Percentiles rank a stretch among this genome's conserved stretches.
phyloP scores from a whole-genome alignment of 1,139 yeast species.

The Yueomyces sp. region DNA sequence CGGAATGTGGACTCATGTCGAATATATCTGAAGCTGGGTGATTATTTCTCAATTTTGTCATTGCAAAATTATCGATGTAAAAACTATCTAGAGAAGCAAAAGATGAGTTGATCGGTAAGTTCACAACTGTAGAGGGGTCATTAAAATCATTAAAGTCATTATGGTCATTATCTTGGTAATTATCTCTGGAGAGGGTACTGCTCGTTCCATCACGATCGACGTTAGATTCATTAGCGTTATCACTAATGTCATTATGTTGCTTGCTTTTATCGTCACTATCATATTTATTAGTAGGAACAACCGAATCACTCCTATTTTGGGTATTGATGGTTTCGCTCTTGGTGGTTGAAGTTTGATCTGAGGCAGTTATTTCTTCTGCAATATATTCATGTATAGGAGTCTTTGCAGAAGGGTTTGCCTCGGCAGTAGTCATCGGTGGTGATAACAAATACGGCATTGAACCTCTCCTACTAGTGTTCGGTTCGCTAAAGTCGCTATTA shows the following conservation, averaged over 20 bases:
- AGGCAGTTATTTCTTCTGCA: background rate
- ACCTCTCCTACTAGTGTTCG: background rate
- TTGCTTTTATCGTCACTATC: background rate
- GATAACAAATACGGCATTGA: background rate
- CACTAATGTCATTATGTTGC: background rate
- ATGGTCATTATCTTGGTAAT: background rate
- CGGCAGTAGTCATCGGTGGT: background rate
- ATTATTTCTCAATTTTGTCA: slow-evolving; percentile 13
- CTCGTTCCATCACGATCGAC: background rate
- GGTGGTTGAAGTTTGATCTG: background rate
- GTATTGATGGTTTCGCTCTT: background rate
- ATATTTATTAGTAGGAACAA: background rate
- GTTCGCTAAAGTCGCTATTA: slow-evolving; percentile 3
- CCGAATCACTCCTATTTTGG: background rate
- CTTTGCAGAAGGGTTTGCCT: no score
- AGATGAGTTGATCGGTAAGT: slow-evolving; percentile 53
- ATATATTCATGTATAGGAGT: background rate
- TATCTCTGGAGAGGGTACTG: no score
- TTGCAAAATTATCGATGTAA: slow-evolving; percentile 41
- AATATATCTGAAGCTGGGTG: no score
- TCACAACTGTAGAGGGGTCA: slow-evolving; percentile 27
- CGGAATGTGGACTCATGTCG: no score
- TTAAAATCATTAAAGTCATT: slow-evolving; percentile 1
- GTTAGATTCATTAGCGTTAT: background rate
- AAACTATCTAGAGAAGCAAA: slow-evolving; percentile 69